These are phyloP conservation scores for Tagetes erecta DNA, from an alignment of 129 eudicot species.

Conservation along the genomic window DNA sequence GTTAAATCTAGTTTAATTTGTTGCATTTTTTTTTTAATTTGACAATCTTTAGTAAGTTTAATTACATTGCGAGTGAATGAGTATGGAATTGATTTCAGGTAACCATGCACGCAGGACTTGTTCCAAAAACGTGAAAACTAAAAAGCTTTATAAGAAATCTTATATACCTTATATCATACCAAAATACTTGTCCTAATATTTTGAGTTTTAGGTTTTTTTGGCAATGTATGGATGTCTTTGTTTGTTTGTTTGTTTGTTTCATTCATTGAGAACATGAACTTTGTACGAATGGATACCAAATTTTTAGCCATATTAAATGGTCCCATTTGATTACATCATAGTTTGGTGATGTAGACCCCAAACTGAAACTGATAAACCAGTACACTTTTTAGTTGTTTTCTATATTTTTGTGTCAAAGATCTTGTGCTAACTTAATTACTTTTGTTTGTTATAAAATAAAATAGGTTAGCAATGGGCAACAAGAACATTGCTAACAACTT, in stretches of 20 bases:
- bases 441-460: slow-evolving; percentile 8
- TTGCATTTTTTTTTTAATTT: no score
- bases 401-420: neutral
- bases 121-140: no score
- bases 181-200: neutral
- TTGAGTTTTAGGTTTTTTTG: neutral
- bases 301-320: slow-evolving; percentile 10
- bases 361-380: slow-evolving; percentile 11
- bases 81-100: neutral
- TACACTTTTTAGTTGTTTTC: neutral
- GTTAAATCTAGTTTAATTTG: no score
- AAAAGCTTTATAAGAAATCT: neutral
- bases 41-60: neutral
- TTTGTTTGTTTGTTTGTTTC: no score
- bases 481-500: slow-evolving; percentile 51
- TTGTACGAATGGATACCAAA: slow-evolving; percentile 11
- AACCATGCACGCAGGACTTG: no score
- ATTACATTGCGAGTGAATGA: neutral
- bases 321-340: slow-evolving; percentile 27
- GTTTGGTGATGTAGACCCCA: neutral
- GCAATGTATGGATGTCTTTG: no score
- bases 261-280: neutral
- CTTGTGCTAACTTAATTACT: slow-evolving; percentile 14
- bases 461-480: slow-evolving; percentile 72
- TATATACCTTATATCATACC: neutral